A percentile compares a stretch with the other conserved stretches of the same genome.
Conservation (phyloP, 305 asterid genomes). For the Fraxinus platypoda region DNA sequence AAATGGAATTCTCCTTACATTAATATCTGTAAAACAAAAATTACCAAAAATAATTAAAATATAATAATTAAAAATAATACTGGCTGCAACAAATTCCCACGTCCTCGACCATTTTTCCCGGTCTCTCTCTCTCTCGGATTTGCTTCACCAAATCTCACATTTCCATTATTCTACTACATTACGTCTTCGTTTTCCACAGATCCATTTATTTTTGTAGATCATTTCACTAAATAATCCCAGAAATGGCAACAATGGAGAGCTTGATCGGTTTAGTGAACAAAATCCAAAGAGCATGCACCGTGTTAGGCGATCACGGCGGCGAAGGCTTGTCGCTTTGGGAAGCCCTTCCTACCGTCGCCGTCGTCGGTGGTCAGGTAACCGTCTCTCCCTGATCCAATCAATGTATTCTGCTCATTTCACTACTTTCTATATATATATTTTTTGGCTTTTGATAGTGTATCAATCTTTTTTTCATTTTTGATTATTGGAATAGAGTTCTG, state of each 20-base stretch:
- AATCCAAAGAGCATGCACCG: slow-evolving; percentile 93
- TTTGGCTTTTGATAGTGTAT: not conserved
- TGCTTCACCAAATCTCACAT: slow-evolving; percentile 7
- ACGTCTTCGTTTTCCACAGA: slow-evolving; percentile 20
- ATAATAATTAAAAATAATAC: not conserved
- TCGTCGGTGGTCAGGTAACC: slow-evolving; percentile 94
- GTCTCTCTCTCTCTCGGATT: slow-evolving; percentile 9
- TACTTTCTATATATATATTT: not conserved
- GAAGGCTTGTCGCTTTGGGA: slow-evolving; percentile 98
- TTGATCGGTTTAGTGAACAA: slow-evolving; percentile 89
- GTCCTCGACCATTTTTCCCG: slow-evolving; percentile 32
- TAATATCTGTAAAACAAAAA: too few relatives aligned
- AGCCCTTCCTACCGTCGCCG: slow-evolving; percentile 98
- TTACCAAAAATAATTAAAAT: not conserved
- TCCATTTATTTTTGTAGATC: slow-evolving; percentile 25
- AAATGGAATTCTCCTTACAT: too few relatives aligned
- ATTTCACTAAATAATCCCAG: not conserved
- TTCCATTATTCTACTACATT: slow-evolving; percentile 3
- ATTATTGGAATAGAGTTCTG: slow-evolving; percentile 65
- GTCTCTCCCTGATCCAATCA: not conserved
- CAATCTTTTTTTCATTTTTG: not conserved
- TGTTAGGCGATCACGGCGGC: slow-evolving; percentile 98
- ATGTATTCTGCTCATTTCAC: not conserved
- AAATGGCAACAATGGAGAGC: slow-evolving; percentile 94
- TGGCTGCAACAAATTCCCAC: slow-evolving; percentile 30